Percentiles rank a stretch among this genome's conserved stretches.
Conservation (phyloP, 805 yeast genomes). For the Hanseniaspora lindneri region DNA sequence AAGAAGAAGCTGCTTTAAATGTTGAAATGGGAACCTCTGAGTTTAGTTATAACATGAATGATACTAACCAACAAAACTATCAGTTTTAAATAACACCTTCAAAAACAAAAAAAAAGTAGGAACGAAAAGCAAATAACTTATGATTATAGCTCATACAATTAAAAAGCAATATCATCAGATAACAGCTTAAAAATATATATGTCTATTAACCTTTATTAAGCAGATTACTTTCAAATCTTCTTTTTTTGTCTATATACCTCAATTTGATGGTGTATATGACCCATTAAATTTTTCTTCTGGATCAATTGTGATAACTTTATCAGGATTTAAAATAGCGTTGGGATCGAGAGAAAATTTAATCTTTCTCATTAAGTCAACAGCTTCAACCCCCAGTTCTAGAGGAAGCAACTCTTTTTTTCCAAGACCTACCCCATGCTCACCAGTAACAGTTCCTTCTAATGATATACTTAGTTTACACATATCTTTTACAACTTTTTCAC, state of each 20-base stretch:
- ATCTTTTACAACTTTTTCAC: conserved; percentile 49
- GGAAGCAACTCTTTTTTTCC: conserved; percentile 58
- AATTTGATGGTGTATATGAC: no score
- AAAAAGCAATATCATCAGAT: no score
- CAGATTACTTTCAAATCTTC: no score
- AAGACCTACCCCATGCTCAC: conserved; percentile 81
- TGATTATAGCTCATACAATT: no score
- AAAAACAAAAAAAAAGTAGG: no score
- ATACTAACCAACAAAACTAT: conserved; percentile 35
- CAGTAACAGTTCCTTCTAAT: conserved; percentile 77
- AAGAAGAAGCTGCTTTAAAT: conserved; percentile 32
- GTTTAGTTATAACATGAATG: conserved; percentile 73
- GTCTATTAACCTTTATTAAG: not conserved
- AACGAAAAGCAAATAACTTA: no score
- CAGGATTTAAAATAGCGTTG: conserved; percentile 61
- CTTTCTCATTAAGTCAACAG: conserved; percentile 62
- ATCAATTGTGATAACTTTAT: conserved; percentile 59
- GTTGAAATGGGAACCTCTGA: conserved; percentile 67
- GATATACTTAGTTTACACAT: conserved; percentile 56
- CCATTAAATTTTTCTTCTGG: conserved; percentile 34
- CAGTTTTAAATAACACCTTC: conserved; percentile 25
- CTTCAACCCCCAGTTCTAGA: conserved; percentile 54
- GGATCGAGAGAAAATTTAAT: conserved; percentile 70
- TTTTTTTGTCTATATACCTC: no score
- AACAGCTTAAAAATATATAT: no score